Percentiles rank a stretch among this genome's conserved stretches.
These are phyloP conservation scores for Circinella minor DNA, from an alignment of 371 early-diverging fungal genomes.

Conservation along the genomic window DNA sequence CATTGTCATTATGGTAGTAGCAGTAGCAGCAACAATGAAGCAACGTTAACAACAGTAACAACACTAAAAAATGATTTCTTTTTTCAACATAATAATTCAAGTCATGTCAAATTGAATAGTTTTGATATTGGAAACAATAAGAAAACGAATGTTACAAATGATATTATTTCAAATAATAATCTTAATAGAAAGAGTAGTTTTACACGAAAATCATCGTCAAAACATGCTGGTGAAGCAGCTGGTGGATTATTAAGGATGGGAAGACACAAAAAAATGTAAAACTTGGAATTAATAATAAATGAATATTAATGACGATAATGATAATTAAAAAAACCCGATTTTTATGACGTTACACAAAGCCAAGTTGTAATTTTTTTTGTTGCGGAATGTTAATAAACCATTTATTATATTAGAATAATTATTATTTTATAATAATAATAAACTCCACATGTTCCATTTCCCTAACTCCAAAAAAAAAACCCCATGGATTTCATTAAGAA, in stretches of 20 bases:
- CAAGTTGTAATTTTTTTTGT: too few species aligned
- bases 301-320: background rate
- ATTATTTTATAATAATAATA: too few species aligned
- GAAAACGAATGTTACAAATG: background rate
- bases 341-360: too few species aligned
- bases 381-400: too few species aligned
- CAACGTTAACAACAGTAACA: background rate
- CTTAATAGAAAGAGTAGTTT: background rate
- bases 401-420: too few species aligned
- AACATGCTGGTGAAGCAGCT: constrained; percentile 21
- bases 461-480: too few species aligned
- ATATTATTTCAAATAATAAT: background rate
- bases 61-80: background rate
- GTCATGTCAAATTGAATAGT: constrained; percentile 4
- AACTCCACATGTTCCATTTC: too few species aligned
- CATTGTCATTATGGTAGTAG: background rate
- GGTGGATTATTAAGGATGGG: constrained; percentile 18
- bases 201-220: background rate
- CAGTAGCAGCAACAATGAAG: background rate
- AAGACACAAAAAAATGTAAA: background rate
- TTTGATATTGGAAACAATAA: background rate
- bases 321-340: background rate
- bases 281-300: background rate
- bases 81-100: constrained; percentile 5
- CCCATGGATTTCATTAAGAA: too few species aligned